These are phyloP conservation scores for Yamadazyma membranifaciens DNA, from an alignment of 1,139 yeast genomes.

Conservation along the genomic window DNA sequence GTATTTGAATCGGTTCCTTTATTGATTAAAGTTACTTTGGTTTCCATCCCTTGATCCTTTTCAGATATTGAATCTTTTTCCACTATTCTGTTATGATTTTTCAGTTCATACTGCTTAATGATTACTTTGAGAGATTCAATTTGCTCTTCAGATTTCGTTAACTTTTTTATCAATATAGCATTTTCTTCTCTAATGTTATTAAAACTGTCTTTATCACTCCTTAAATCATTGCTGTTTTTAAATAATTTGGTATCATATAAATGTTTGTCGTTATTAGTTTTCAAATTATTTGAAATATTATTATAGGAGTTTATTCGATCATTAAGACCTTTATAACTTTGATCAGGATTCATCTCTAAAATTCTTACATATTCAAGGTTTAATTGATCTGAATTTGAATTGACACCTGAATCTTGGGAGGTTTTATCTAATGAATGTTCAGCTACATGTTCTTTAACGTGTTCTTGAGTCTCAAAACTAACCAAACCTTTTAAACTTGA, in stretches of 20 bases:
- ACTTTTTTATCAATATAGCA: not conserved
- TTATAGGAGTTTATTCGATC: not conserved
- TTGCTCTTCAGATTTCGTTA: not conserved
- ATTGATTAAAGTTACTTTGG: not conserved
- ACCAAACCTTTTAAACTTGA: slow-evolving; percentile 3
- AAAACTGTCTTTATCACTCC: not conserved
- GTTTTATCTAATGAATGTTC: not conserved
- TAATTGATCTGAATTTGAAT: too few relatives aligned
- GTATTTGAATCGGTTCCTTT: not conserved
- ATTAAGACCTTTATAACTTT: not conserved
- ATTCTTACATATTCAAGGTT: not conserved
- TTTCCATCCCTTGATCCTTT: slow-evolving; percentile 1
- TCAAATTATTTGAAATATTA: not conserved
- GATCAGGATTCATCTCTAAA: not conserved
- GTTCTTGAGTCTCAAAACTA: slow-evolving; percentile 2
- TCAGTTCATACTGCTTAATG: not conserved
- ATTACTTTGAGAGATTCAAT: not conserved
- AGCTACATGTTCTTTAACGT: not conserved
- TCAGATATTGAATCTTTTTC: not conserved
- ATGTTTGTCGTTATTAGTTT: slow-evolving; percentile 1
- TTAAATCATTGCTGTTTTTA: not conserved
- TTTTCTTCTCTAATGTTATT: not conserved
- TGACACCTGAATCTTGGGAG: too few relatives aligned
- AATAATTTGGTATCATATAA: slow-evolving; percentile 4
- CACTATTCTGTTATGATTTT: not conserved